Conservation (phyloP, 495 filamentous ascomycete genomes). For the Massariosphaeria phaeospora region DNA sequence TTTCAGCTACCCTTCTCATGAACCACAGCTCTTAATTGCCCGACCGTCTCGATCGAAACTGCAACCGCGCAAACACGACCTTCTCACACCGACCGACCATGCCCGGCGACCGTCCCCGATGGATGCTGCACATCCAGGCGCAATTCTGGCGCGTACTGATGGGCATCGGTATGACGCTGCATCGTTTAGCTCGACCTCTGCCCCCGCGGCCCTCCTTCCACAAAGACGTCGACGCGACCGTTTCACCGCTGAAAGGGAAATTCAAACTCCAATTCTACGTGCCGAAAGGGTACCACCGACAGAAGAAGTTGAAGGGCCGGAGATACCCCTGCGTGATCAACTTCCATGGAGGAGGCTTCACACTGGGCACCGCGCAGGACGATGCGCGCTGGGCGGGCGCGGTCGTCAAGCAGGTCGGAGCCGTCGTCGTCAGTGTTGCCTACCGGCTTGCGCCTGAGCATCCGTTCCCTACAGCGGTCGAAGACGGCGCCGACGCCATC, state of each 20-base stretch:
- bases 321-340: conserved; percentile 44
- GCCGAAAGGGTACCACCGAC: conserved; percentile 54
- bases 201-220: conserved; percentile 65
- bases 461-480: conserved; percentile 46
- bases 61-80: too few species aligned
- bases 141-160: conserved; percentile 73
- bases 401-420: conserved; percentile 39
- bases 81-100: background rate
- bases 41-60: too few species aligned
- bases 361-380: conserved; percentile 41
- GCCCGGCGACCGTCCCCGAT: conserved; percentile 45
- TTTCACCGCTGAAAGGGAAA: conserved; percentile 49
- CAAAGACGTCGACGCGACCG: conserved; percentile 56
- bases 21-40: too few species aligned
- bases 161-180: conserved; percentile 71
- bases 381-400: conserved; percentile 42
- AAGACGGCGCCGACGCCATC: conserved; percentile 45
- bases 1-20: too few species aligned
- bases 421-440: conserved; percentile 43
- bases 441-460: conserved; percentile 43
- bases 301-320: conserved; percentile 39
- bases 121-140: conserved; percentile 68
- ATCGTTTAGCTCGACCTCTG: conserved; percentile 61
- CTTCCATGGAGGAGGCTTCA: conserved; percentile 47
- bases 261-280: conserved; percentile 79